These are phyloP conservation scores for Phialophora verrucosa DNA, from an alignment of 2,329 filamentous ascomycete genomes.

Conservation along the genomic window DNA sequence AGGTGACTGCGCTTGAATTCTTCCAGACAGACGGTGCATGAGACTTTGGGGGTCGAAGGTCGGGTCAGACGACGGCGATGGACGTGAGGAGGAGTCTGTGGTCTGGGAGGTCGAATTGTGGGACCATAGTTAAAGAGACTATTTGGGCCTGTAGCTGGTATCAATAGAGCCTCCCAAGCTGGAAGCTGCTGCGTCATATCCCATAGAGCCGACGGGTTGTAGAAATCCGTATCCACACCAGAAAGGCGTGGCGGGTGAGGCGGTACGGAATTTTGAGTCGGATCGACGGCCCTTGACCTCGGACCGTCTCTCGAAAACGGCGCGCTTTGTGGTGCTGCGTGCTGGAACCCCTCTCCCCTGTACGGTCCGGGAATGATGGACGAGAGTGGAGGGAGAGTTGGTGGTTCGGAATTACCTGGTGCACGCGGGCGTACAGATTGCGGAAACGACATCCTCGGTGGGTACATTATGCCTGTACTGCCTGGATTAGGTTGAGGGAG, in stretches of 20 bases:
- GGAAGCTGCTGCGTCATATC: background rate
- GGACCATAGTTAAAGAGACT: background rate
- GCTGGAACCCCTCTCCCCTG: background rate
- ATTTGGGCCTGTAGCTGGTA: background rate
- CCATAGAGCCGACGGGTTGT: background rate
- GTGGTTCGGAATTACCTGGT: background rate
- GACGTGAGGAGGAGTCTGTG: background rate
- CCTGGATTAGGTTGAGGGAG: background rate
- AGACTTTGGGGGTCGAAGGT: slow-evolving; percentile 4
- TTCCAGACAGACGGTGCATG: slow-evolving; percentile 30
- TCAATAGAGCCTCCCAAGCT: background rate
- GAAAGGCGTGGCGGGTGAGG: background rate
- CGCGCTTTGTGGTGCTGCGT: background rate
- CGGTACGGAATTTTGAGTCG: background rate
- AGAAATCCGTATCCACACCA: background rate
- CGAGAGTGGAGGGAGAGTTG: background rate
- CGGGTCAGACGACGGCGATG: background rate
- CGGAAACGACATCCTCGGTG: background rate
- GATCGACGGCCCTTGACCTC: background rate
- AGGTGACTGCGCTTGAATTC: slow-evolving; percentile 18
- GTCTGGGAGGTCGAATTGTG: background rate
- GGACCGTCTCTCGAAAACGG: background rate
- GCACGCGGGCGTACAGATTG: background rate
- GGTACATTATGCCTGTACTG: background rate
- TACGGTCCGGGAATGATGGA: background rate